phyloP scores from a whole-genome alignment of 2,329 filamentous ascomycete genomes.

The Rhexocercosporidium sp. region DNA sequence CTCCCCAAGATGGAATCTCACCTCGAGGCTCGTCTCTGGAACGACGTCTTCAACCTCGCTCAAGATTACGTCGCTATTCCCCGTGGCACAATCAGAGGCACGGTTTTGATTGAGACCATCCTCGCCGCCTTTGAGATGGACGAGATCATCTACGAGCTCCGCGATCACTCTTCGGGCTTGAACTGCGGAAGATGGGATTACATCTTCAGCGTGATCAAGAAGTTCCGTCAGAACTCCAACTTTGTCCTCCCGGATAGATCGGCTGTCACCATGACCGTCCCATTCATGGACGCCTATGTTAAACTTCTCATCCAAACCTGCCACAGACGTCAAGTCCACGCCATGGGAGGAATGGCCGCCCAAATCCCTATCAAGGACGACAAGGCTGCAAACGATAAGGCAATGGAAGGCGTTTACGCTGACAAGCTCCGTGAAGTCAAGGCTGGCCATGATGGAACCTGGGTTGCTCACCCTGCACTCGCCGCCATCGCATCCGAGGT shows the following conservation, averaged over 20 bases:
- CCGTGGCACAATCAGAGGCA: constrained; percentile 90
- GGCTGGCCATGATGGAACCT: constrained; percentile 93
- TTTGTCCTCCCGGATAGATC: constrained; percentile 94
- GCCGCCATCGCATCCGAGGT: constrained; percentile 86
- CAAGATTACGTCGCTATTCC: constrained; percentile 92
- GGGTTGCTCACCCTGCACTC: constrained; percentile 95
- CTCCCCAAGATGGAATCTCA: constrained; percentile 98
- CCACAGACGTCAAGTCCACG: constrained; percentile 95
- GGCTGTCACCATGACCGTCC: constrained; percentile 94
- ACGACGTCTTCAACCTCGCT: constrained; percentile 94
- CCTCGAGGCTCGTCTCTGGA: constrained; percentile 96
- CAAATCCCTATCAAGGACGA: constrained; percentile 99
- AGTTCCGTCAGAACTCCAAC: constrained; percentile 92
- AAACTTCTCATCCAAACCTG: constrained; percentile 98
- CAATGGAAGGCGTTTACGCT: constrained; percentile 89
- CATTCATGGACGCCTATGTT: constrained; percentile 98
- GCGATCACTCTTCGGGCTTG: constrained; percentile 92
- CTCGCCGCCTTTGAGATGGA: constrained; percentile 99
- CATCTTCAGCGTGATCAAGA: constrained; percentile 99
- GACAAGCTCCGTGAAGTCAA: constrained; percentile 97
- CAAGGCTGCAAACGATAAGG: constrained; percentile 85
- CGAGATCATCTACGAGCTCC: constrained; percentile 99
- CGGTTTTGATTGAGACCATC: constrained; percentile 97
- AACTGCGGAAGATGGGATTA: constrained; percentile 99
- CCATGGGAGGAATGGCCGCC: constrained; percentile 98